Base-by-base conservation (phyloP, 2,329 filamentous ascomycete genomes). In the Diaporthe australafricana region DNA sequence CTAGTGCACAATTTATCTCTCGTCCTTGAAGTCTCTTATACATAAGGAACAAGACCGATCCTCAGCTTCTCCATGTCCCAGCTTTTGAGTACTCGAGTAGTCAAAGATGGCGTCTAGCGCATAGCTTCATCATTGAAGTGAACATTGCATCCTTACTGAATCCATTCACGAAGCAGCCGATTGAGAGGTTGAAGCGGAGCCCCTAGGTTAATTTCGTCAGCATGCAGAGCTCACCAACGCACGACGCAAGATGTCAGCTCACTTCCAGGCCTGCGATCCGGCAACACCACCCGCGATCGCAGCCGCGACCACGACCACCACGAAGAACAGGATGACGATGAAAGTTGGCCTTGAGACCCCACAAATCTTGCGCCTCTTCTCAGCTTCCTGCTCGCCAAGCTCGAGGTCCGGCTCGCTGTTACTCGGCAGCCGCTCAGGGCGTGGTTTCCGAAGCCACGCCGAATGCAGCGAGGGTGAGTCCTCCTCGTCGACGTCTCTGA, bases 341-440 rank as follows among this genome's bases (percentile, higher is more conserved):
- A 72, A 70, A 5, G 68, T 70, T 45, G 71, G 48, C 47, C 52
- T 16, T 3, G 71, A 72, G 38, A 60, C 66, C 20, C 71, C 71
- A 38, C 68, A 72, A 20, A 72, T 53, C 47, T 16, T 53, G 22
- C 50, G 30, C 4, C 27, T 35, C 47, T 63, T 62, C 42, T 30
- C 63, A 14, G 52, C 55, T 17, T 16, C 30, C 30, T 30, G 62
- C 27, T 52, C 70, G 20, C 22, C 62, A 8, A 50, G 45, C 60
- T 50, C 60, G n/a, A 45, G 20, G 6, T 65, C 60, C 16, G 60
- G 60, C 16, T 27, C 45, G 42, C 35, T 50, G 9, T 32, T 17
- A 8, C 60, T 65, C 9, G 60, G 50, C 27, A 38, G 30, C 30
- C 60, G 60, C 30, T 50, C 60, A 14, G 60, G 60, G 1, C 60